A percentile compares a stretch with the other conserved stretches of the same genome.
Conservation (phyloP, 148 eudicot species). For the Heliosperma pusillum region DNA sequence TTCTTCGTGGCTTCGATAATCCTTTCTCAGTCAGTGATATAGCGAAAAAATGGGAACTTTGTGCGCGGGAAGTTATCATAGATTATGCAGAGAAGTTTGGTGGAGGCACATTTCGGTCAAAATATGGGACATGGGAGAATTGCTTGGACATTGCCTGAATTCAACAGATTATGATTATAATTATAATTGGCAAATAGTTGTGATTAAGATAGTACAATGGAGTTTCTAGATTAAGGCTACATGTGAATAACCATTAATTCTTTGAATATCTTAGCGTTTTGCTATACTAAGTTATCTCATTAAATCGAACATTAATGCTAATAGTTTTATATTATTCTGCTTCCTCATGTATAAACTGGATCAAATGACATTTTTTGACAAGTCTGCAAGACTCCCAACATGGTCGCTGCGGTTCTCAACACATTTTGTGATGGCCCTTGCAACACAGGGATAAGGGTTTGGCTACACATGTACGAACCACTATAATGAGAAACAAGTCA, state of each 20-base stretch:
- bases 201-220: not conserved
- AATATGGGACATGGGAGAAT: slow-evolving; percentile 31
- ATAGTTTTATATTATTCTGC: too few relatives aligned
- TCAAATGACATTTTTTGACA: too few relatives aligned
- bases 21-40: slow-evolving; percentile 34
- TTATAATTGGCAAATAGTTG: not conserved
- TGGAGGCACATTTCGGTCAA: slow-evolving; percentile 42
- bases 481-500: too few relatives aligned
- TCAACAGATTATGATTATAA: not conserved
- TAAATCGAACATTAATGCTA: too few relatives aligned
- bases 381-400: too few relatives aligned
- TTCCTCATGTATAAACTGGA: too few relatives aligned
- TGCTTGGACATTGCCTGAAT: slow-evolving; percentile 15
- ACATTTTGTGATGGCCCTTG: too few relatives aligned
- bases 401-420: too few relatives aligned
- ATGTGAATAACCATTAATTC: slow-evolving; percentile 3
- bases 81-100: slow-evolving; percentile 32
- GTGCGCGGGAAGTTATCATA: slow-evolving; percentile 30
- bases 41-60: slow-evolving; percentile 35
- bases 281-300: not conserved
- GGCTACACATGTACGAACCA: too few relatives aligned
- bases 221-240: not conserved
- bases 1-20: slow-evolving; percentile 6
- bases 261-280: not conserved
- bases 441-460: too few relatives aligned